Evolutionary conservation across 192 early-diverging fungal genomes (phyloP), one percentile per base, ranked within the genome.

Genomic region (Coemansia sp.): DNA sequence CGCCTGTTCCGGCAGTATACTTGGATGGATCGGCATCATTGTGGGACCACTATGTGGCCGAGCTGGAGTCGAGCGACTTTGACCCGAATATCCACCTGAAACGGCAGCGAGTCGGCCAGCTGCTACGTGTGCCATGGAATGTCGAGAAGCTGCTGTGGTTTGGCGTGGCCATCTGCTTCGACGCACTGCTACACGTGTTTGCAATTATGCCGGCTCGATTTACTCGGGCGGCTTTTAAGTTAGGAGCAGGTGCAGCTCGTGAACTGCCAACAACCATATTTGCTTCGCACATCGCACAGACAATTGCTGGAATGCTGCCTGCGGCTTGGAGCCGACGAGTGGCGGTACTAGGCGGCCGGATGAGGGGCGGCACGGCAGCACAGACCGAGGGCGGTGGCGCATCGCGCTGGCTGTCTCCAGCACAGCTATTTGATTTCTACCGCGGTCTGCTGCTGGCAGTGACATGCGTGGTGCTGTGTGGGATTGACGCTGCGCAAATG

Each of bases 131-230:
- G 13, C 95, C 95, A 3, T 82, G 78, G 45, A 88, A 93, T 45
- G 81, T 96, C 49, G 95, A 98, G 64, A 96, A 94, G 87, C 83
- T 98, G 55, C 79, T 98, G 81, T 80, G 83, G 20, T 91, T 98
- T 80, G 97, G 97, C 13, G 88, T 87, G 33, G 71, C 92, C 23
- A 88, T 98, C 7, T 96, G 94, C 55, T 70, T 97, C 31, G 97
- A 99, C 63, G 91, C 96, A 12, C 94, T 99, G 56, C 70, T 99
- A 5, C 91, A 95, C 58, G 89, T 90, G 1, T 94, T 98, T 63
- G 95, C 97, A 0, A 93, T 98, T 43, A 63, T 99, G 14, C 97
- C 97, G 0, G 70, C 91, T 11, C 84, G 93, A 15, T 88, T 97
- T 55, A 39, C 84, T 9, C 70, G 94, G 15, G 91, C 94, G 0